Percentiles rank a stretch among this genome's conserved stretches.
Evolutionary conservation across 768 basidiomycete species (phyloP).

Genomic region (Amanita muscaria): DNA sequence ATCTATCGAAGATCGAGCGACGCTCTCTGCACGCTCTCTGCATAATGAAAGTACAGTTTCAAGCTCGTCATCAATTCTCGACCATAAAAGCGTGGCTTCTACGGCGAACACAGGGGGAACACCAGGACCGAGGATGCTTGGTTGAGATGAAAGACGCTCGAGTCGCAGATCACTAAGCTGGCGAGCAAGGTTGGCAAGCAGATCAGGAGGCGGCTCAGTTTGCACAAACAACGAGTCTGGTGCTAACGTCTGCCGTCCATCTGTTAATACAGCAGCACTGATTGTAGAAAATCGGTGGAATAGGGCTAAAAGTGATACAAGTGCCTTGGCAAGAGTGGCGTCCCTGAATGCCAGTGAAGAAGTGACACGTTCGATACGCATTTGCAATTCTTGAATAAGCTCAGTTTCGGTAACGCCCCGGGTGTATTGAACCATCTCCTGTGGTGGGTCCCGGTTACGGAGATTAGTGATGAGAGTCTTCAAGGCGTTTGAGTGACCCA

Average conservation of each 20-base stretch:
- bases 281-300: conserved; percentile 53
- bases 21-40: conserved; percentile 42
- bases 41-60: conserved; percentile 63
- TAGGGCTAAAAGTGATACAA: conserved; percentile 62
- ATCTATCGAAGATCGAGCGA: conserved; percentile 21
- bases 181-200: conserved; percentile 39
- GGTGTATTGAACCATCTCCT: conserved; percentile 39
- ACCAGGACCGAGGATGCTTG: conserved; percentile 25
- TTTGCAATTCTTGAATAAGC: conserved; percentile 51
- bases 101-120: conserved; percentile 42
- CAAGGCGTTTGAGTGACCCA: conserved; percentile 41
- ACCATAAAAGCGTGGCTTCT: conserved; percentile 64
- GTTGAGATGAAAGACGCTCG: conserved; percentile 39
- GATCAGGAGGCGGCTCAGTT: conserved; percentile 9
- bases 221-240: conserved; percentile 5
- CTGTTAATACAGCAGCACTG: conserved; percentile 13
- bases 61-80: conserved; percentile 63
- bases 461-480: conserved; percentile 57
- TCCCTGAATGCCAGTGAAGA: conserved; percentile 39
- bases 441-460: conserved; percentile 35
- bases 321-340: conserved; percentile 53
- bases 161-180: conserved; percentile 63
- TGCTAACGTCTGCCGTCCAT: conserved; percentile 7
- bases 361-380: conserved; percentile 41
- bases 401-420: conserved; percentile 35